Evolutionary conservation across 208 protist genomes (phyloP), one percentile per base, ranked within the genome.

Genomic region (Trypanosoma avium): DNA sequence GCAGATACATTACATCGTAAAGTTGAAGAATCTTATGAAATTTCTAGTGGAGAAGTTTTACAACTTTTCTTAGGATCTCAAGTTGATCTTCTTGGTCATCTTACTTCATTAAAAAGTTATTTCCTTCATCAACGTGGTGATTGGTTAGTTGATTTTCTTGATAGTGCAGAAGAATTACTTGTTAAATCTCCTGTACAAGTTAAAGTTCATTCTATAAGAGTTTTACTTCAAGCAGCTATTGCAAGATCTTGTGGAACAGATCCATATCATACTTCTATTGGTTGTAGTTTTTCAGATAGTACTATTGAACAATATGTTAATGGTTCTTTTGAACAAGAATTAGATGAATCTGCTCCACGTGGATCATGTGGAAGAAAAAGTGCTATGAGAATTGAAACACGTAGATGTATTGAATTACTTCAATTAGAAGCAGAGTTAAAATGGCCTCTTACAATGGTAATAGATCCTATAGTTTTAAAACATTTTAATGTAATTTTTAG

Each of bases 101-200:
- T 95, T 0, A 35, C 61, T 32, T 86, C 81, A 5, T 67, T 95
- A 26, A 95, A 95, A 76, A 64, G 67, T 62, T 93, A 86, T 71
- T 93, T 90, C 53, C 55, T 95, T 24, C 89, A 95, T 33, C 73
- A 78, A 35, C 83, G 86, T 35, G 79, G 89, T 7, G 89, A 95
- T 64, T 95, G 86, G 82, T 50, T 95, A 2, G 79, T 88, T 13
- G 82, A 90, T 59, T 93, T 95, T 61, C 78, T 95, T 46, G 86
- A 95, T 64, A 93, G 72, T 70, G 84, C 89, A 1, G 81, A 90
- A 52, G 78, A 60, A 13, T 73, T 93, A 8, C 77, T 95, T 4
- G 35, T 61, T 33, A 81, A 81, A 43, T 79, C 86, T 33, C 71
- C 74, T 1, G 73, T 88, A 43, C 70, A 78, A 26, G 84, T 92